Evolutionary conservation across 441 rosid genomes (phyloP).

Genomic region (Isatis lusitanica): DNA sequence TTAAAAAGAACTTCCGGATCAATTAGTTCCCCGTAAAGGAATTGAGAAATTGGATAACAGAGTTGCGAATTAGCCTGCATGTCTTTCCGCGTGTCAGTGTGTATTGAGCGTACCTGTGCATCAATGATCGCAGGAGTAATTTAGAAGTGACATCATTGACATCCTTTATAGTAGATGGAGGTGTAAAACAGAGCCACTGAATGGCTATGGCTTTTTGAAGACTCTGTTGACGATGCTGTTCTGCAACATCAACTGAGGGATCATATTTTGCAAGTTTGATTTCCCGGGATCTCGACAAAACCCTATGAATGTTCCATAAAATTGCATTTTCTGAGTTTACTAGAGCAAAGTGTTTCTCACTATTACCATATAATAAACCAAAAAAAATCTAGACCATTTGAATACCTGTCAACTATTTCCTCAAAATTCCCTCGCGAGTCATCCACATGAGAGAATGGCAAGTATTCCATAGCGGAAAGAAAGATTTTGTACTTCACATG

Average conservation of each 20-base stretch:
- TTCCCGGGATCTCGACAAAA: slow-evolving; percentile 91
- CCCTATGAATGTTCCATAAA: slow-evolving; percentile 50
- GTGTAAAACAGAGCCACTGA: slow-evolving; percentile 99
- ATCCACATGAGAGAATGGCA: slow-evolving; percentile 74
- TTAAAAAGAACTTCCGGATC: not conserved
- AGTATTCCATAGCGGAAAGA: slow-evolving; percentile 90
- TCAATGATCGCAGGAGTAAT: slow-evolving; percentile 77
- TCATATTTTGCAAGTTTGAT: slow-evolving; percentile 76
- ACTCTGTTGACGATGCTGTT: slow-evolving; percentile 93
- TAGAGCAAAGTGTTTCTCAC: not conserved
- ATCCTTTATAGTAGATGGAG: slow-evolving; percentile 79
- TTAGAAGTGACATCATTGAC: slow-evolving; percentile 68
- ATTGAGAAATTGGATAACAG: slow-evolving; percentile 2
- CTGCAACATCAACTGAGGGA: slow-evolving; percentile 76
- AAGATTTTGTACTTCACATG: slow-evolving; percentile 92
- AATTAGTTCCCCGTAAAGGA: not conserved
- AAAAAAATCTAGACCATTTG: slow-evolving; percentile 21
- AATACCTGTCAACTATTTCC: slow-evolving; percentile 94
- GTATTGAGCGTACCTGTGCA: slow-evolving; percentile 66
- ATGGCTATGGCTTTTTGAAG: slow-evolving; percentile 92
- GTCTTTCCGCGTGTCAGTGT: not conserved
- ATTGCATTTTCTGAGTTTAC: slow-evolving; percentile 23
- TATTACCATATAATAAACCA: slow-evolving; percentile 12
- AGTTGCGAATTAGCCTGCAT: slow-evolving; percentile 1
- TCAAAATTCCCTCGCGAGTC: slow-evolving; percentile 90